Evolutionary conservation across 495 filamentous ascomycete genomes (phyloP).

Genomic region (Chaetomium tenue): DNA sequence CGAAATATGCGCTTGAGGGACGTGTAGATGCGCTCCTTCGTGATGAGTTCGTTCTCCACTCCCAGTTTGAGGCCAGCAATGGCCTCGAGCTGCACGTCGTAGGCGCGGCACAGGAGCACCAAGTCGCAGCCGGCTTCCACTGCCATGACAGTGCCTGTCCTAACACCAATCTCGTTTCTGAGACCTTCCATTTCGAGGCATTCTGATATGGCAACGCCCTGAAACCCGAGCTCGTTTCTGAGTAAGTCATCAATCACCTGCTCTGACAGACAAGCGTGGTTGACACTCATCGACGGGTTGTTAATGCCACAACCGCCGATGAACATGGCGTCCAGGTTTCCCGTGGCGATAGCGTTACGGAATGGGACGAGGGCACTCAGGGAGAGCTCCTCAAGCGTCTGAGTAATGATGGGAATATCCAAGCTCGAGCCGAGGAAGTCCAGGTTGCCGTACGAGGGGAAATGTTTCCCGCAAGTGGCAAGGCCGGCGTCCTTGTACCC

Average conservation of each 20-base stretch:
- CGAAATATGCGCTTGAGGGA: conserved; percentile 70
- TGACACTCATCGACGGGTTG: conserved; percentile 81
- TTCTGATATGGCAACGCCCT: conserved; percentile 89
- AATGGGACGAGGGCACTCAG: conserved; percentile 82
- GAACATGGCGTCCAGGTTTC: conserved; percentile 83
- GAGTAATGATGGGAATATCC: conserved; percentile 88
- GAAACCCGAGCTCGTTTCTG: conserved; percentile 76
- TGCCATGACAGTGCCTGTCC: conserved; percentile 89
- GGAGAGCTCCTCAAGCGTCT: conserved; percentile 82
- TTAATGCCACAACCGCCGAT: conserved; percentile 86
- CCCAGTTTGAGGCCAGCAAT: conserved; percentile 80
- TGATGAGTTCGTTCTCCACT: conserved; percentile 79
- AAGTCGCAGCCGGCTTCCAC: conserved; percentile 89
- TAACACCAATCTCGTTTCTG: conserved; percentile 87
- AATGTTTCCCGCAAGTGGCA: conserved; percentile 86
- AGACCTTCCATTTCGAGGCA: conserved; percentile 95
- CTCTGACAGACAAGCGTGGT: conserved; percentile 87
- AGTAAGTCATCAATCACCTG: conserved; percentile 85
- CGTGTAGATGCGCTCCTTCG: conserved; percentile 67
- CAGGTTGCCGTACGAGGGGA: conserved; percentile 89
- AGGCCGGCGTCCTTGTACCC: conserved; percentile 84
- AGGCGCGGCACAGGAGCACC: conserved; percentile 79
- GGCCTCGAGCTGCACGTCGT: conserved; percentile 81
- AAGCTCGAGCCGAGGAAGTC: conserved; percentile 82
- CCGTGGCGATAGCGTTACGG: conserved; percentile 76